Base-by-base conservation (phyloP, 169 alveolate genomes). In the Eimeria praecox region DNA sequence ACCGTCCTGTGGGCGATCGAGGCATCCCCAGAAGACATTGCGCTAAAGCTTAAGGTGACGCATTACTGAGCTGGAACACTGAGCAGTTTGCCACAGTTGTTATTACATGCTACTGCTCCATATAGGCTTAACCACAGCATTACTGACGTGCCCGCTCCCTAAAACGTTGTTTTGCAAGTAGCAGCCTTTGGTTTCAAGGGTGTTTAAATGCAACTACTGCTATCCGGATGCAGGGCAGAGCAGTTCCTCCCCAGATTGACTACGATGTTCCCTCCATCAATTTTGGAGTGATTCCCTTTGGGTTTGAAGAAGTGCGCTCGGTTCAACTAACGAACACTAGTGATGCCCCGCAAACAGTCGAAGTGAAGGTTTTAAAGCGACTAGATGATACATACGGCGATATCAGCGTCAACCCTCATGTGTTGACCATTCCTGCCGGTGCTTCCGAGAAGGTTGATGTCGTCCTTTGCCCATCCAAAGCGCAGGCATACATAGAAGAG, bases 191-290 rank as follows among this genome's bases (percentile, higher is more conserved):
- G 44, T 52, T 27, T 24, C 66, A 30, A 42, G 44, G n/a, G 88
- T 44, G 69, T 46, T 20, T 27, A 27, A 3, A 1, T 46, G 44
- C 69, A 8, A n/a, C 66, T n/a, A 9, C 12, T 42, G 22, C 30
- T 14, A 10, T 78, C 46, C 27, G 88, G 30, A 14, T 78, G 59
- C 98, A 98, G 97, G 99, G 99, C 3, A 99, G 98, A 95, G 99
- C 98, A 4, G 98, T 98, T 27, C 98, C 99, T n/a, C 99, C 99
- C 10, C 97, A 98, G 38, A 98, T 98, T 95, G 97, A 97, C 86
- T 98, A 98, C 95, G 98, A 98, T 95, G 98, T 97, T 73, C 98
- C 98, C 83, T 96, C 98, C 82, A 98, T 99, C 71, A 98, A 98
- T 89, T 99, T 98, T 93, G 99, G 99, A 33, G 96, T 97, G 92